Conservation (phyloP, 2,329 filamentous ascomycete species). For the Stemphylium beticola region DNA sequence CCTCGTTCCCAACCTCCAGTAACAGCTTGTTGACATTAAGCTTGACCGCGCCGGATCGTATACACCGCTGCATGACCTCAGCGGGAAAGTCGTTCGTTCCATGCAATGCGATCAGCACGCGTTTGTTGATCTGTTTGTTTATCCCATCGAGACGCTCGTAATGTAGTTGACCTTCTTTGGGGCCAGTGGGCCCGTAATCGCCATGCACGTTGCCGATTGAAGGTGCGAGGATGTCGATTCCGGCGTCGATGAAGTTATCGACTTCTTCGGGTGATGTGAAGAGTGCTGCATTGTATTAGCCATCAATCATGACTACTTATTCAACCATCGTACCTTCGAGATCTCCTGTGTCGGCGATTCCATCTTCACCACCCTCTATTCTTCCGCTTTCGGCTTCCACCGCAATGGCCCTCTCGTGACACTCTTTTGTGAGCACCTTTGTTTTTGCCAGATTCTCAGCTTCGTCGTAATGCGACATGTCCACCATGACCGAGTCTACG, state of each 20-base stretch:
- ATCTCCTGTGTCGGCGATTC: conserved; percentile 70
- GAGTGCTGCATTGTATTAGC: conserved; percentile 40
- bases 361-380: conserved; percentile 76
- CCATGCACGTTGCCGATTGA: conserved; percentile 79
- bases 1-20: conserved; percentile 54
- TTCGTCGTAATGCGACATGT: conserved; percentile 76
- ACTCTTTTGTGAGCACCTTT: conserved; percentile 64
- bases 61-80: conserved; percentile 59
- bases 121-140: conserved; percentile 43
- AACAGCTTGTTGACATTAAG: conserved; percentile 65
- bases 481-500: conserved; percentile 78
- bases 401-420: conserved; percentile 68
- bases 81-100: conserved; percentile 63
- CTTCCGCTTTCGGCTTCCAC: conserved; percentile 73
- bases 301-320: background rate
- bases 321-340: conserved; percentile 55
- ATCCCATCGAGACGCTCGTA: conserved; percentile 41
- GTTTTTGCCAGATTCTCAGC: conserved; percentile 72
- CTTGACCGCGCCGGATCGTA: conserved; percentile 60
- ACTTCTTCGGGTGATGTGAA: conserved; percentile 72
- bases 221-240: conserved; percentile 74
- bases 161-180: conserved; percentile 40
- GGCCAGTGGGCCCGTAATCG: conserved; percentile 69
- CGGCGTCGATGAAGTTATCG: conserved; percentile 71
- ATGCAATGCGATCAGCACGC: conserved; percentile 61